These are phyloP conservation scores for Singerocomus inundabilis DNA, from an alignment of 1,284 basidiomycete species.

Conservation along the genomic window DNA sequence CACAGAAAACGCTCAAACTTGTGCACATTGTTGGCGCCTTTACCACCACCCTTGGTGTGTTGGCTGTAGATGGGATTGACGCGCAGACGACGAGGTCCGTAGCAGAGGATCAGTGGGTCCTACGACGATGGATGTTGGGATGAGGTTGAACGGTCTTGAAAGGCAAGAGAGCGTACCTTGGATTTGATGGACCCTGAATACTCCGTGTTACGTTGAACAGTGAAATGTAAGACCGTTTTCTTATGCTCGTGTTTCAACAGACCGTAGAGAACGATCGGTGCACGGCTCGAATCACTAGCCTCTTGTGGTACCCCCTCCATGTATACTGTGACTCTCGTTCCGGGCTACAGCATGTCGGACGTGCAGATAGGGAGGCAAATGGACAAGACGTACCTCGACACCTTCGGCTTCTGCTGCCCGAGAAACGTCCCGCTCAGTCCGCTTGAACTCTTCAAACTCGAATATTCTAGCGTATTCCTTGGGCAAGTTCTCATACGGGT, in stretches of 20 bases:
- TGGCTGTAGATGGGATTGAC: constrained; percentile 93
- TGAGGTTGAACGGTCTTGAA: neutral
- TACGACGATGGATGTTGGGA: constrained; percentile 30
- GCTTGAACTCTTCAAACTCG: constrained; percentile 93
- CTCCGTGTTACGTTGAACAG: constrained; percentile 94
- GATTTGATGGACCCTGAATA: constrained; percentile 86
- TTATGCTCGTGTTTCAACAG: constrained; percentile 97
- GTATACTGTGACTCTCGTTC: constrained; percentile 74
- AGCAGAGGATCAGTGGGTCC: constrained; percentile 87
- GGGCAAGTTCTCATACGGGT: constrained; percentile 95
- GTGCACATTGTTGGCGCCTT: constrained; percentile 94
- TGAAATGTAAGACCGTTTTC: constrained; percentile 90
- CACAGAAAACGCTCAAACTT: constrained; percentile 95
- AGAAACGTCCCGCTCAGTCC: constrained; percentile 78
- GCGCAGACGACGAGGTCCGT: constrained; percentile 83
- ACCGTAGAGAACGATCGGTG: constrained; percentile 77
- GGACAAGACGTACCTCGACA: constrained; percentile 55
- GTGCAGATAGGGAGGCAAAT: neutral
- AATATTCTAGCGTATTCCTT: constrained; percentile 94
- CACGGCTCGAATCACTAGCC: constrained; percentile 32
- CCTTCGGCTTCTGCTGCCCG: constrained; percentile 57
- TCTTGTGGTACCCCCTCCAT: constrained; percentile 72
- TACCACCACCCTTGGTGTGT: constrained; percentile 85
- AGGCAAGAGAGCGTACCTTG: constrained; percentile 56
- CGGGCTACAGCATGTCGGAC: constrained; percentile 50